Percentiles rank a stretch among this genome's conserved stretches.
Evolutionary conservation across 495 filamentous ascomycete genomes (phyloP).

Genomic region (Neurospora sp.): DNA sequence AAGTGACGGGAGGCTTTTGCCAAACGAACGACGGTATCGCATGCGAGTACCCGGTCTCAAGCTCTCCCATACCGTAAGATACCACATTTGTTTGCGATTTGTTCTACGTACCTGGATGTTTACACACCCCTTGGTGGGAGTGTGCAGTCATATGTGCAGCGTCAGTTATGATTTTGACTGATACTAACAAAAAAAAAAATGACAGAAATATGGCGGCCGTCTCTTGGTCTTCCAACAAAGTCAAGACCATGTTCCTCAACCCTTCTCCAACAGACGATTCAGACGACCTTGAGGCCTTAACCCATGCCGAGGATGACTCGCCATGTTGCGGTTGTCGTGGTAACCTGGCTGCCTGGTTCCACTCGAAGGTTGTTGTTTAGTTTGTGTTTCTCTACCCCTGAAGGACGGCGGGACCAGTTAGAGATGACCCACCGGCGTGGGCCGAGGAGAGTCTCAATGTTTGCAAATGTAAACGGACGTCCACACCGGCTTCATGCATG

Average conservation of each 20-base stretch:
- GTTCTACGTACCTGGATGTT: not conserved
- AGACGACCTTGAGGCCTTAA: not conserved
- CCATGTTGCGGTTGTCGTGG: not conserved
- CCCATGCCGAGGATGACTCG: not conserved
- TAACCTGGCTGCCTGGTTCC: not conserved
- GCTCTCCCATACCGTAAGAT: not conserved
- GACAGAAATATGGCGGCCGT: not conserved
- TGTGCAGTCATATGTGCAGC: not conserved
- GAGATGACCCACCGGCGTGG: not conserved
- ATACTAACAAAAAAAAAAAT: not conserved
- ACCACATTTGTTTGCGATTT: not conserved
- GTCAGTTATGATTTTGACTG: not conserved
- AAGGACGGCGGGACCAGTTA: not conserved
- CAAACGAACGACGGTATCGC: not conserved
- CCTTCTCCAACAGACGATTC: not conserved
- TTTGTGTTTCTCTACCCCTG: not conserved
- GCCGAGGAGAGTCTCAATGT: not conserved
- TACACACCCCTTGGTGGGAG: not conserved
- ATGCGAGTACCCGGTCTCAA: not conserved
- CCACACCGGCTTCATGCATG: not conserved
- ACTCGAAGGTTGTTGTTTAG: not conserved
- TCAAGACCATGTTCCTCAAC: not conserved
- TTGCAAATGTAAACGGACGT: not conserved
- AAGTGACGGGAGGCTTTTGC: not conserved
- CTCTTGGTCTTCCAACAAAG: not conserved